Conservation (phyloP, 345 rosid species). For the Mangifera indica region DNA sequence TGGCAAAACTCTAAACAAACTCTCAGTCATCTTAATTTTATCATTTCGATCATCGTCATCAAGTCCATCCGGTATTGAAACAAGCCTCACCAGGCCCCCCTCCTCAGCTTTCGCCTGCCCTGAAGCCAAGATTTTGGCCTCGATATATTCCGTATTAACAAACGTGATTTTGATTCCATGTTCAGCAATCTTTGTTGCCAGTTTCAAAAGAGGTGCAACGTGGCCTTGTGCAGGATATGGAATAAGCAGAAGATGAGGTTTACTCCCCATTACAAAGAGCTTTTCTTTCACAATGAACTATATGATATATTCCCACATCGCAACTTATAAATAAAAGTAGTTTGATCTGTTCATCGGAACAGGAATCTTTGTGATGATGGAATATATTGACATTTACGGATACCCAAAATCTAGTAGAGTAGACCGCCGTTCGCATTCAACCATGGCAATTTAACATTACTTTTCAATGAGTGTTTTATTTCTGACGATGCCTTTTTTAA, state of each 20-base stretch:
- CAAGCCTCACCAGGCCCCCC: slow-evolving; percentile 18
- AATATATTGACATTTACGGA: no score
- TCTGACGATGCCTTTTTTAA: no score
- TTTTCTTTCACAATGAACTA: no score
- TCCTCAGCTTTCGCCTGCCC: background rate
- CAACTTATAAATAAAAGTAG: no score
- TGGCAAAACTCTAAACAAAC: slow-evolving; percentile 16
- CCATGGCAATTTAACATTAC: no score
- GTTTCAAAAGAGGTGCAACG: slow-evolving; percentile 36
- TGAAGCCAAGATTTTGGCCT: slow-evolving; percentile 23
- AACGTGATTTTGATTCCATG: slow-evolving; percentile 41
- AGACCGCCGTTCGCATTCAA: no score
- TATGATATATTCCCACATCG: no score
- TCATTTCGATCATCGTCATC: slow-evolving; percentile 11
- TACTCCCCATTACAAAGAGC: slow-evolving; percentile 11
- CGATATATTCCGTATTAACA: slow-evolving; percentile 27
- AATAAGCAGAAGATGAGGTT: slow-evolving; percentile 24
- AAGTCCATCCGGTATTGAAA: slow-evolving; percentile 27
- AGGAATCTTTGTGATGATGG: no score
- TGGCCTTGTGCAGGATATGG: slow-evolving; percentile 40
- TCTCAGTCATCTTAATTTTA: background rate
- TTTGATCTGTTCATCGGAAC: no score
- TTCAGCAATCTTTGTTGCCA: slow-evolving; percentile 30
- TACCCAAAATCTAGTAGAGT: no score
- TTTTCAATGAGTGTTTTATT: no score